phyloP scores from a whole-genome alignment of 2,329 filamentous ascomycete species.

The Aspergillus bombycis region DNA sequence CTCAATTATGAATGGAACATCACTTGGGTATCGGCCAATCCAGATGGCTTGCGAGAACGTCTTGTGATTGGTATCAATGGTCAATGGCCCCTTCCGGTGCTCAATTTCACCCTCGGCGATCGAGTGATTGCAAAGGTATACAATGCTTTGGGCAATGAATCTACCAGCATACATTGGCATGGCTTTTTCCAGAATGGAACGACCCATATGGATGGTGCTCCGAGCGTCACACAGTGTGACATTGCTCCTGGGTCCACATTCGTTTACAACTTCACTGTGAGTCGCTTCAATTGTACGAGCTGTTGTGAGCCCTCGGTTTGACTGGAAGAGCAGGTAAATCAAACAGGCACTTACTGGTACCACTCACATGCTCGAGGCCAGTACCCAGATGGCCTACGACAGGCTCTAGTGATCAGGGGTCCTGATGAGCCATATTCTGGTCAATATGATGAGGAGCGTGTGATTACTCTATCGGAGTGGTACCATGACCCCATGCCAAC shows the following conservation, averaged over 20 bases:
- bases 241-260: slow-evolving; percentile 66
- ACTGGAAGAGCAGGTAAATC: slow-evolving; percentile 45
- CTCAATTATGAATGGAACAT: slow-evolving; percentile 6
- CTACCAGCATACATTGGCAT: slow-evolving; percentile 74
- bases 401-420: slow-evolving; percentile 68
- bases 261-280: slow-evolving; percentile 65
- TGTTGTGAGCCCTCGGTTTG: background rate
- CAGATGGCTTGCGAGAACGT: slow-evolving; percentile 55
- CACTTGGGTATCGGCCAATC: slow-evolving; percentile 40
- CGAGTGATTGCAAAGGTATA: slow-evolving; percentile 68
- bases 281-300: background rate
- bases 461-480: slow-evolving; percentile 6
- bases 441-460: slow-evolving; percentile 5
- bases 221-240: slow-evolving; percentile 68
- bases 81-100: slow-evolving; percentile 72
- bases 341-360: slow-evolving; percentile 65
- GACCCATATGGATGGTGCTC: slow-evolving; percentile 73
- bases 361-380: slow-evolving; percentile 69
- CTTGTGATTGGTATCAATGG: slow-evolving; percentile 72
- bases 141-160: slow-evolving; percentile 67
- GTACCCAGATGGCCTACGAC: slow-evolving; percentile 70
- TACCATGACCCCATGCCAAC: slow-evolving; percentile 8
- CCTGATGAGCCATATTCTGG: slow-evolving; percentile 44
- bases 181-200: slow-evolving; percentile 78
- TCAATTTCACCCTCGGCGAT: slow-evolving; percentile 75